These are phyloP conservation scores for Petunia axillaris DNA, from an alignment of 257 asterid species.

Conservation along the genomic window DNA sequence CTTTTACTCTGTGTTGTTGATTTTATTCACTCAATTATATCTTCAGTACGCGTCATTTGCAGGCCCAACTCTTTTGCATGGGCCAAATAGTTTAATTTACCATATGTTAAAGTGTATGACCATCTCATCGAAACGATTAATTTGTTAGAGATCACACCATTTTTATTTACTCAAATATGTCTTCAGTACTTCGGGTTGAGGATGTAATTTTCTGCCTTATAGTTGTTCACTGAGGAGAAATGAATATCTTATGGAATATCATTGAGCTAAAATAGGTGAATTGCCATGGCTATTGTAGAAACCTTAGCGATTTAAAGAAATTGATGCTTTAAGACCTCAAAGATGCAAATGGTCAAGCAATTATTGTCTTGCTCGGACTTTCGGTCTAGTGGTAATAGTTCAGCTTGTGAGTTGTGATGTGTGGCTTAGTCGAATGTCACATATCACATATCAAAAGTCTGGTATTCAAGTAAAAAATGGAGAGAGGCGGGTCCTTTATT, in stretches of 20 bases:
- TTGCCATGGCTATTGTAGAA: background rate
- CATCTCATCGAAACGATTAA: background rate
- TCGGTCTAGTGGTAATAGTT: no score
- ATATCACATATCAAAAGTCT: no score
- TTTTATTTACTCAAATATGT: background rate
- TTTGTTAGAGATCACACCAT: background rate
- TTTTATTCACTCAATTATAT: background rate
- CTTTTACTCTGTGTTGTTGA: background rate
- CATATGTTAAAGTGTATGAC: no score
- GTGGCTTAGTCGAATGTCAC: no score
- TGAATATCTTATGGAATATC: background rate
- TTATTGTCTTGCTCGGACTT: background rate
- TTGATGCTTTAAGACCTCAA: background rate
- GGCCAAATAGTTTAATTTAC: no score
- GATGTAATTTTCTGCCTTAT: no score
- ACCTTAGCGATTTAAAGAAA: background rate
- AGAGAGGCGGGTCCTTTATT: no score
- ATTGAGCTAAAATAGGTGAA: background rate
- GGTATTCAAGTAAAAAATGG: no score
- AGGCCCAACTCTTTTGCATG: background rate
- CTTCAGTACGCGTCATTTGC: background rate
- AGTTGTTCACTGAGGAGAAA: background rate
- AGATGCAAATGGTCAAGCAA: background rate
- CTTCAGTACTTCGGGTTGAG: no score
- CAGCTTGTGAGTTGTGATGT: no score